Evolutionary conservation across 2,329 filamentous ascomycete species (phyloP).

Genomic region (Penicillium aurantiogriseum): DNA sequence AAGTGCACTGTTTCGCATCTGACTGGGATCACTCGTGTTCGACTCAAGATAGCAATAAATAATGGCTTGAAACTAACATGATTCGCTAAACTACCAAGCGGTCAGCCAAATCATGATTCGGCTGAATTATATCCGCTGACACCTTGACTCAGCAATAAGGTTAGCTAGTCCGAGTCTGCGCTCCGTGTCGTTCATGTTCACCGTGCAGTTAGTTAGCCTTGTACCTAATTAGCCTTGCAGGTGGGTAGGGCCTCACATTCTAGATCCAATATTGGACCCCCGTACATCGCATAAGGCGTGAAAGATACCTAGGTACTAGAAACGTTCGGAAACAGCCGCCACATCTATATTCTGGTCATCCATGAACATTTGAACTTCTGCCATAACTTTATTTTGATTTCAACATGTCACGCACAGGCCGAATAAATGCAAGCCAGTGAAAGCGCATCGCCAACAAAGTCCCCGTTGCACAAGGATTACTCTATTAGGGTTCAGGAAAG

Average conservation of each 20-base stretch:
- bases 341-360: neutral
- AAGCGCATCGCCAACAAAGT: constrained; percentile 38
- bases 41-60: neutral
- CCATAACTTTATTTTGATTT: neutral
- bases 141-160: constrained; percentile 19
- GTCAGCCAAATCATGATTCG: neutral
- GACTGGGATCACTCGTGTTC: neutral
- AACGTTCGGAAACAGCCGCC: neutral
- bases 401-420: constrained; percentile 17
- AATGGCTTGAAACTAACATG: neutral
- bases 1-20: neutral
- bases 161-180: constrained; percentile 8
- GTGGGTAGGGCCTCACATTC: neutral
- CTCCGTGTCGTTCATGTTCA: constrained; percentile 13
- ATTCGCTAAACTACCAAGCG: neutral
- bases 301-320: neutral
- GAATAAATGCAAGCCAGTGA: constrained; percentile 12
- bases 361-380: neutral
- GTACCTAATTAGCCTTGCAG: constrained; percentile 15
- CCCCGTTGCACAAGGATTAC: constrained; percentile 18
- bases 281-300: neutral
- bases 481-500: constrained; percentile 26
- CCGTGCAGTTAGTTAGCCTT: constrained; percentile 12
- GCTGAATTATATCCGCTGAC: constrained; percentile 6
- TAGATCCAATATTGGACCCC: constrained; percentile 1